phyloP scores from a whole-genome alignment of 768 basidiomycete species.

The Agrocybe pediades region DNA sequence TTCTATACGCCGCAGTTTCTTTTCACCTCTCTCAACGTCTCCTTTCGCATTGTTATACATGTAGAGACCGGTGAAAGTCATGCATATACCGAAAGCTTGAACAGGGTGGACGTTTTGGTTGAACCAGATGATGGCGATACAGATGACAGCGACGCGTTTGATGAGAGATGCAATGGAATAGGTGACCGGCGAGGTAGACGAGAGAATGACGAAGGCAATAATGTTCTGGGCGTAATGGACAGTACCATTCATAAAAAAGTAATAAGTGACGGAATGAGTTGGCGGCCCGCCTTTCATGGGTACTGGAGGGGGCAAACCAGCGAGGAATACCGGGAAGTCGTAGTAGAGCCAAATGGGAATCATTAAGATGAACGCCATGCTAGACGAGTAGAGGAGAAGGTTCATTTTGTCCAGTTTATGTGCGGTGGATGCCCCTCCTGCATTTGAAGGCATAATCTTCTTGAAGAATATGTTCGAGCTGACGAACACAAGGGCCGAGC shows the following conservation, averaged over 20 bases:
- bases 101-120: constrained; percentile 80
- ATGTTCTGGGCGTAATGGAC: constrained; percentile 98
- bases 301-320: constrained; percentile 42
- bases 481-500: constrained; percentile 95
- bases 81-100: constrained; percentile 85
- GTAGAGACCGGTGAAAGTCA: constrained; percentile 90
- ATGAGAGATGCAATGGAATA: constrained; percentile 98
- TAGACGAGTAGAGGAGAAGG: constrained; percentile 89
- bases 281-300: constrained; percentile 46
- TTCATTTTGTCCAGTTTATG: constrained; percentile 98
- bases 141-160: constrained; percentile 98
- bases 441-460: constrained; percentile 86
- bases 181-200: constrained; percentile 96
- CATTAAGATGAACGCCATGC: constrained; percentile 95
- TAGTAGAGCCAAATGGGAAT: constrained; percentile 92
- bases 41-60: constrained; percentile 96
- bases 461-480: constrained; percentile 99
- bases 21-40: constrained; percentile 93
- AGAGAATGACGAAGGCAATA: constrained; percentile 94
- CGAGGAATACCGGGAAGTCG: constrained; percentile 74
- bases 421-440: constrained; percentile 38
- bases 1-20: constrained; percentile 77
- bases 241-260: constrained; percentile 92
- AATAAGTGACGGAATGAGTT: constrained; percentile 69
- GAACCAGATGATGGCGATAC: constrained; percentile 98